phyloP scores from a whole-genome alignment of 441 rosid species.

The Arabidopsis lyrata region DNA sequence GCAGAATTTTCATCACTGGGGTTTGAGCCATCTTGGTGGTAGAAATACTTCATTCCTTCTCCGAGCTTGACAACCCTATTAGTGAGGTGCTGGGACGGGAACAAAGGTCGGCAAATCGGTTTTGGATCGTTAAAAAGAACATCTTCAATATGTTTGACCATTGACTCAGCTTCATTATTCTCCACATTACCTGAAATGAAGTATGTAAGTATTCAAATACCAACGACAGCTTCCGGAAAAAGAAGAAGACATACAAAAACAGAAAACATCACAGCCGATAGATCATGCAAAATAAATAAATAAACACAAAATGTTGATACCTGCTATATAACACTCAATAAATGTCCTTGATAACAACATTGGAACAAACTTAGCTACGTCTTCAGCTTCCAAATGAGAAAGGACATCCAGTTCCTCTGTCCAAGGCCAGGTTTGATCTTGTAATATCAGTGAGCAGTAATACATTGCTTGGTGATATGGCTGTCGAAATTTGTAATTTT shows the following conservation, averaged over 20 bases:
- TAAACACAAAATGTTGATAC: conserved; percentile 40
- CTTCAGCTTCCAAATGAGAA: conserved; percentile 61
- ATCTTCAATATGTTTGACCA: conserved; percentile 69
- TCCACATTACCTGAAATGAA: conserved; percentile 73
- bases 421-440: conserved; percentile 75
- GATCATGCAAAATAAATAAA: background rate
- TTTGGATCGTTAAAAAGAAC: conserved; percentile 63
- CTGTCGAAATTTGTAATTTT: conserved; percentile 80
- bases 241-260: conserved; percentile 47
- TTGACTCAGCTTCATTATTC: conserved; percentile 69
- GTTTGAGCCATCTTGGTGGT: conserved; percentile 76
- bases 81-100: conserved; percentile 76
- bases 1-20: conserved; percentile 85
- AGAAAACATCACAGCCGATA: conserved; percentile 25
- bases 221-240: background rate
- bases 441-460: conserved; percentile 73
- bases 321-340: conserved; percentile 86
- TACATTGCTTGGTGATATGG: conserved; percentile 88
- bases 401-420: conserved; percentile 78
- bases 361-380: conserved; percentile 75
- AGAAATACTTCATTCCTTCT: conserved; percentile 62
- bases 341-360: conserved; percentile 75
- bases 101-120: conserved; percentile 72
- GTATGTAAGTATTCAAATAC: conserved; percentile 2
- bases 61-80: conserved; percentile 80